phyloP scores from a whole-genome alignment of 202 grass and related monocot species.

The Brachypodium distachyon region DNA sequence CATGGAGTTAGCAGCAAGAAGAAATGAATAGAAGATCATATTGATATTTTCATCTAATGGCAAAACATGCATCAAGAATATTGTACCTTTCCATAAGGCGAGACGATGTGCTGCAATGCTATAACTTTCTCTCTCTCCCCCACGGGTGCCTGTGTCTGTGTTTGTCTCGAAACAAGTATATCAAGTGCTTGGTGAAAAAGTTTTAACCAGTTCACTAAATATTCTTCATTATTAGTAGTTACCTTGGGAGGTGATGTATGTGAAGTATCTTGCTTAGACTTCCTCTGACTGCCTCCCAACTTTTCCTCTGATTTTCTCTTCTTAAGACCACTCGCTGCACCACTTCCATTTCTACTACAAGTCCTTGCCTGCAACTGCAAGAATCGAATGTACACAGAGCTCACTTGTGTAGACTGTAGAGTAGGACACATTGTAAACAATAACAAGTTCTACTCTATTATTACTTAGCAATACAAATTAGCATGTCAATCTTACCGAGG shows the following conservation, averaged over 20 bases:
- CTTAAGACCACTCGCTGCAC: slow-evolving; percentile 23
- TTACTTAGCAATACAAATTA: background rate
- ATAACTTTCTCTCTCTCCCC: slow-evolving; percentile 68
- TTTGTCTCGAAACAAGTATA: background rate
- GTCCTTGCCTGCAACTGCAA: slow-evolving; percentile 41
- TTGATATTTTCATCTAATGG: background rate
- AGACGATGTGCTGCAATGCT: slow-evolving; percentile 64
- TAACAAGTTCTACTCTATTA: background rate
- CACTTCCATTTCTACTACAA: slow-evolving; percentile 30
- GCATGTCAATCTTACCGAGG: background rate
- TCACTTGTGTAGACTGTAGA: background rate
- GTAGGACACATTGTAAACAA: background rate
- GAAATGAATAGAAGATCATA: background rate
- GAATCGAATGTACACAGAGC: background rate
- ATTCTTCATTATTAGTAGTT: background rate
- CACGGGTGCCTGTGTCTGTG: slow-evolving; percentile 44
- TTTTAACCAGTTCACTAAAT: background rate
- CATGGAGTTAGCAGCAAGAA: background rate
- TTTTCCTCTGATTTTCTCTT: slow-evolving; percentile 46
- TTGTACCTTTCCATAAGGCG: slow-evolving; percentile 78
- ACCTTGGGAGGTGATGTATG: slow-evolving; percentile 36
- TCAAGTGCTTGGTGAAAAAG: background rate
- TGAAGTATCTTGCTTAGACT: slow-evolving; percentile 33
- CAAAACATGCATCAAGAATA: background rate
- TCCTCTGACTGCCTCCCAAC: slow-evolving; percentile 31